Percentiles rank a stretch among this genome's conserved stretches.
These are phyloP conservation scores for Fermentozyma sake DNA, from an alignment of 1,139 yeast genomes.

Conservation along the genomic window DNA sequence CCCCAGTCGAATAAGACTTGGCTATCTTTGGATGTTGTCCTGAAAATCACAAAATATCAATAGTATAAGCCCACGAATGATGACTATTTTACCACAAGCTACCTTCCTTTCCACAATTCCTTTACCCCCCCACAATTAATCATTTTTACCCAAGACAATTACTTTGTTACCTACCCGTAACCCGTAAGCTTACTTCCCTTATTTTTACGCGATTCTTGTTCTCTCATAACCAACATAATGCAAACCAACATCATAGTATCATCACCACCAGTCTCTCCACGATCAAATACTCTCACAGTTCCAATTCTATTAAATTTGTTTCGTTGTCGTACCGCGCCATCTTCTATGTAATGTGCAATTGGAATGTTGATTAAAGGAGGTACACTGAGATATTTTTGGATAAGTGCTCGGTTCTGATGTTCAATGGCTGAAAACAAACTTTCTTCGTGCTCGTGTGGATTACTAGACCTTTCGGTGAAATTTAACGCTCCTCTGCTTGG, in stretches of 20 bases:
- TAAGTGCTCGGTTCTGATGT: conserved; percentile 8
- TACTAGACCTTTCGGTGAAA: no score
- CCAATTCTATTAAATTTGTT: conserved; percentile 25
- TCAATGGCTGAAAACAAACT: conserved; percentile 8
- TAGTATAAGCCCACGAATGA: no score
- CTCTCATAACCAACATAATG: conserved; percentile 31
- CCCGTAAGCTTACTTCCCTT: conserved; percentile 19
- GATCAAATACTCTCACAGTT: conserved; percentile 26
- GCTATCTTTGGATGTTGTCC: no score
- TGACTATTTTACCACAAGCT: no score
- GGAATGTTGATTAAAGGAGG: conserved; percentile 25
- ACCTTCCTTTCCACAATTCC: no score
- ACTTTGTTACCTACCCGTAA: no score
- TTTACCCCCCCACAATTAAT: no score
- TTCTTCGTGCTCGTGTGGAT: no score
- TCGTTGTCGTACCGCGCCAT: conserved; percentile 20
- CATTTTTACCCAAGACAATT: no score
- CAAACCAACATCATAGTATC: conserved; percentile 26
- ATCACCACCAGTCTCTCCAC: conserved; percentile 11
- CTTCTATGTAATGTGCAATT: conserved; percentile 28
- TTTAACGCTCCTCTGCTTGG: conserved; percentile 9
- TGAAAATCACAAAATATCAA: no score
- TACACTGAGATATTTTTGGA: conserved; percentile 11
- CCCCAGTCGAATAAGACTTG: no score
- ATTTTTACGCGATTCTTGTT: conserved; percentile 36